Percentiles rank a stretch among this genome's conserved stretches.
phyloP scores from a whole-genome alignment of 2,329 filamentous ascomycete genomes.

The Trichoderma polysporum region DNA sequence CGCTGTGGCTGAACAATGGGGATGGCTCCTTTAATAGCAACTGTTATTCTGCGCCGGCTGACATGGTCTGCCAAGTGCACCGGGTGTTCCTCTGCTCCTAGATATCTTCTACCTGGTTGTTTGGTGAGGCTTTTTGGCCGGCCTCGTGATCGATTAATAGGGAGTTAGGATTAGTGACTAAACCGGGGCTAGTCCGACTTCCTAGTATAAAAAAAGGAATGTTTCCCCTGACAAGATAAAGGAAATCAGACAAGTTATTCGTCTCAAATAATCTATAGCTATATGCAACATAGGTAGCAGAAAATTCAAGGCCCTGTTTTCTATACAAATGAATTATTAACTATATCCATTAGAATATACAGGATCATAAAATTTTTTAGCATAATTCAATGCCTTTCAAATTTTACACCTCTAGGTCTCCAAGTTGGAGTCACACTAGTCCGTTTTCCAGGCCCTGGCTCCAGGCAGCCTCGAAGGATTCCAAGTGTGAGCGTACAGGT shows the following conservation, averaged over 20 bases:
- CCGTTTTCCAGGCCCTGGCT: no score
- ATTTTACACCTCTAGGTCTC: no score
- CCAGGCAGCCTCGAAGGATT: neutral
- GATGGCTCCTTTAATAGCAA: conserved; percentile 9
- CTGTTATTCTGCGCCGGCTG: neutral
- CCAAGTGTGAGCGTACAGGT: neutral
- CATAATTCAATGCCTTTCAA: no score
- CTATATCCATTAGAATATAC: no score
- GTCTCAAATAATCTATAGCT: no score
- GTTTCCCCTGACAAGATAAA: neutral
- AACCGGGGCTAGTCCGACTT: neutral
- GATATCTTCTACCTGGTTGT: neutral
- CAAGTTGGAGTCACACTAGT: no score
- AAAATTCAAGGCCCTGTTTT: neutral
- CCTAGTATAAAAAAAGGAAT: neutral
- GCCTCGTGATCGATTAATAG: neutral
- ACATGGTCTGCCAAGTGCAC: neutral
- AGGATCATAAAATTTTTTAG: no score
- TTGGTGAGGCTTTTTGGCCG: neutral
- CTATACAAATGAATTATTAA: no score
- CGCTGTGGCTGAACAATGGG: neutral
- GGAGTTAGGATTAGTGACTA: neutral
- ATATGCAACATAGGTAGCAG: neutral
- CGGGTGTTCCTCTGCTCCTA: neutral
- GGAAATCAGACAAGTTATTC: neutral